Conservation (phyloP, 306 rosid genomes). For the Leucaena leucocephala region DNA sequence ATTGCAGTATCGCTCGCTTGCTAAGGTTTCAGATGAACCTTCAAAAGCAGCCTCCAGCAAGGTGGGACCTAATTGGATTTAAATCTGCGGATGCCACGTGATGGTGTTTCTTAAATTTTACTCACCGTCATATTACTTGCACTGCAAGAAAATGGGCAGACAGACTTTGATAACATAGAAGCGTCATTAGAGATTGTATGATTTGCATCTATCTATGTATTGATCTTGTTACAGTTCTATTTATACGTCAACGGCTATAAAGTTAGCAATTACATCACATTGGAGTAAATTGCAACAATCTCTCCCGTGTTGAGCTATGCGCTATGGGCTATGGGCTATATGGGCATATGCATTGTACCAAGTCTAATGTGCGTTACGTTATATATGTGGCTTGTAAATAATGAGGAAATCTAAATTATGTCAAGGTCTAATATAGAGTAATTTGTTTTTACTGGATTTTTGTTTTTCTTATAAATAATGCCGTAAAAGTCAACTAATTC, state of each 20-base stretch:
- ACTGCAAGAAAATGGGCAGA: constrained; percentile 38
- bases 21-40: constrained; percentile 68
- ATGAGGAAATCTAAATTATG: background rate
- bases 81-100: constrained; percentile 39
- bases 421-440: background rate
- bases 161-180: constrained; percentile 42
- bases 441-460: background rate
- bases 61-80: constrained; percentile 77
- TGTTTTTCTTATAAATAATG: background rate
- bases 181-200: constrained; percentile 38
- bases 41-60: constrained; percentile 71
- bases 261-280: background rate
- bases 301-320: background rate
- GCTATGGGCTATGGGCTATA: no score
- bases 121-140: constrained; percentile 40
- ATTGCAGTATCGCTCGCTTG: constrained; percentile 95
- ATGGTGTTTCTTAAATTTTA: constrained; percentile 16
- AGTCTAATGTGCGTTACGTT: background rate
- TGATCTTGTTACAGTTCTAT: constrained; percentile 16
- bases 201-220: constrained; percentile 17
- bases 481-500: background rate
- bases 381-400: background rate
- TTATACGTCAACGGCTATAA: background rate
- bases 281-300: background rate
- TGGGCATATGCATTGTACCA: background rate